Conservation (phyloP, 768 basidiomycete species). For the Rhizopogon sp. region DNA sequence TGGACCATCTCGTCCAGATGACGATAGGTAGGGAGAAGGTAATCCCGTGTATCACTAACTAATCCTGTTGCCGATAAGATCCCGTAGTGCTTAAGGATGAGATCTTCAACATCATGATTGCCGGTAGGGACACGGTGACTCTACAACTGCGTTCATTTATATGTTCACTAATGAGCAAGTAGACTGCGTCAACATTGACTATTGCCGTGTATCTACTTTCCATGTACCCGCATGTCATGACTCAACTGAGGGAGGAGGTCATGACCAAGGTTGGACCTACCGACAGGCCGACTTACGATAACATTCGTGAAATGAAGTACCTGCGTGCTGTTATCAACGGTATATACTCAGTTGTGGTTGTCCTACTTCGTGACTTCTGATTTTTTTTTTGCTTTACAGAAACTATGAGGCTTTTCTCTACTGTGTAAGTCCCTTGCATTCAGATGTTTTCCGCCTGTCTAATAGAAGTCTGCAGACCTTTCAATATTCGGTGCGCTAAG, state of each 20-base stretch:
- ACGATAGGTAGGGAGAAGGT: slow-evolving; percentile 32
- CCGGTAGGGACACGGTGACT: slow-evolving; percentile 14
- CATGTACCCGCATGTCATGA: slow-evolving; percentile 40
- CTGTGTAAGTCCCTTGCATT: slow-evolving; percentile 14
- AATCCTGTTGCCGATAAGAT: slow-evolving; percentile 12
- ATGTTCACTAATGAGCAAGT: slow-evolving; percentile 33
- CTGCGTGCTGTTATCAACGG: slow-evolving; percentile 64
- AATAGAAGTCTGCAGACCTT: slow-evolving; percentile 27
- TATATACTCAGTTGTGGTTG: slow-evolving; percentile 12
- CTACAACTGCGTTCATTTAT: not conserved
- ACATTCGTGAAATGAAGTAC: slow-evolving; percentile 58
- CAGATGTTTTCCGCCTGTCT: not conserved
- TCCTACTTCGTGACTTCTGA: not conserved
- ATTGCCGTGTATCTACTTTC: slow-evolving; percentile 42
- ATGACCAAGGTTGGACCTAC: slow-evolving; percentile 43
- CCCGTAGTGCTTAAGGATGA: slow-evolving; percentile 25
- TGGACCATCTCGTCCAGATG: slow-evolving; percentile 51
- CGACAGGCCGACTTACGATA: slow-evolving; percentile 46
- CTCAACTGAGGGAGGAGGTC: slow-evolving; percentile 51
- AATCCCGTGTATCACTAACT: slow-evolving; percentile 27
- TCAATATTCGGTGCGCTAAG: slow-evolving; percentile 39
- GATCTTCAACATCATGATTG: slow-evolving; percentile 31
- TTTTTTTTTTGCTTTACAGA: slow-evolving; percentile 29
- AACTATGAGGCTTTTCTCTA: slow-evolving; percentile 53
- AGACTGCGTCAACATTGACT: slow-evolving; percentile 31